Percentiles rank a stretch among this genome's conserved stretches.
Evolutionary conservation across 75 land plant genomes (phyloP).

Genomic region (Sequoiadendron giganteum): DNA sequence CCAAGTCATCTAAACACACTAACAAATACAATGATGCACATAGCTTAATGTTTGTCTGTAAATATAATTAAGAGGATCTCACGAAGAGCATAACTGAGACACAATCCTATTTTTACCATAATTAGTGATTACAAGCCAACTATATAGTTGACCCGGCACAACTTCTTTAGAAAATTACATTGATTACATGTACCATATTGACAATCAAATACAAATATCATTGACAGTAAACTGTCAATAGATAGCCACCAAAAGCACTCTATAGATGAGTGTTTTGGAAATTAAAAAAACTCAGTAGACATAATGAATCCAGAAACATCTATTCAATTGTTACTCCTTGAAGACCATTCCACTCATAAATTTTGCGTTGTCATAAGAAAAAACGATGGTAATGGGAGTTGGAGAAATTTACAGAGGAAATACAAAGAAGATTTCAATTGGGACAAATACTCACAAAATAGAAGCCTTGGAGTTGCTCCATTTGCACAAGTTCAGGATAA

Average conservation of each 20-base stretch:
- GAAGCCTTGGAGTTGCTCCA: no score
- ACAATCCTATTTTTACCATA: neutral
- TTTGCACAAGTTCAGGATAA: no score
- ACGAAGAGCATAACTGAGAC: neutral
- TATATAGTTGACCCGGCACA: neutral
- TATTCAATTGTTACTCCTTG: no score
- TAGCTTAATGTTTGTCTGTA: neutral
- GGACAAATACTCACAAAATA: no score
- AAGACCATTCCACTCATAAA: no score
- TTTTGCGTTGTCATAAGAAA: no score
- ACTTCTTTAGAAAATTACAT: neutral
- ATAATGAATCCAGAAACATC: no score
- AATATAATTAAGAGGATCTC: neutral
- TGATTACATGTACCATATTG: neutral
- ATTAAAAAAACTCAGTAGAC: no score
- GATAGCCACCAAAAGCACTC: neutral
- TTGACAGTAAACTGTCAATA: neutral
- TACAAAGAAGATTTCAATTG: no score
- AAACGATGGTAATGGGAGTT: no score
- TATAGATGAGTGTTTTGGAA: neutral
- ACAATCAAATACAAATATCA: neutral
- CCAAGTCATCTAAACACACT: neutral
- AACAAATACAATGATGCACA: neutral
- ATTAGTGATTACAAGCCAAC: neutral
- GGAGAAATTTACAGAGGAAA: no score